Evolutionary conservation across 768 basidiomycete species (phyloP).

Genomic region (Cubamyces lactineus): DNA sequence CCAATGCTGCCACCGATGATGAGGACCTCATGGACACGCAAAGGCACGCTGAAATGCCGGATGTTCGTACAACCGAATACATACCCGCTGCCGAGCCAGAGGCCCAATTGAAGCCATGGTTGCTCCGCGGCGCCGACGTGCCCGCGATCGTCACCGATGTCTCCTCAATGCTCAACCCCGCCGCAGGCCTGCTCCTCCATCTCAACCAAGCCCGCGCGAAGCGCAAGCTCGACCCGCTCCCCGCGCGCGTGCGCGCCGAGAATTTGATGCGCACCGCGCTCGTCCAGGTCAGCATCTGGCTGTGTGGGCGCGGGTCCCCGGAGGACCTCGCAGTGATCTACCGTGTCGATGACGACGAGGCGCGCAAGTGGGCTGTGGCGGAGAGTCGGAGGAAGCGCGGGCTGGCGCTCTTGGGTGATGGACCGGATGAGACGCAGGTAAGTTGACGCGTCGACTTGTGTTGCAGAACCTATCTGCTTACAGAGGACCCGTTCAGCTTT

Average conservation of each 20-base stretch:
- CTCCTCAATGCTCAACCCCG: slow-evolving; percentile 43
- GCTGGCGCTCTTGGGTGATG: slow-evolving; percentile 21
- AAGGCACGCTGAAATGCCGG: slow-evolving; percentile 42
- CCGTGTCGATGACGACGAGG: slow-evolving; percentile 56
- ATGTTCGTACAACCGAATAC: slow-evolving; percentile 4
- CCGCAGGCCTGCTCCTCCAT: slow-evolving; percentile 50
- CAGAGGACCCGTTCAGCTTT: slow-evolving; percentile 41
- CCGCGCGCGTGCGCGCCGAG: slow-evolving; percentile 38
- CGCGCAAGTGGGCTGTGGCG: slow-evolving; percentile 48
- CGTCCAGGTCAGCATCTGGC: slow-evolving; percentile 63
- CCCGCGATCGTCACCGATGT: slow-evolving; percentile 48
- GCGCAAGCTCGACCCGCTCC: slow-evolving; percentile 49
- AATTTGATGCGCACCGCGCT: slow-evolving; percentile 63
- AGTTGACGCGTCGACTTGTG: slow-evolving; percentile 2
- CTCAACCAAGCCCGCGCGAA: slow-evolving; percentile 64
- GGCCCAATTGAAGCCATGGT: slow-evolving; percentile 56
- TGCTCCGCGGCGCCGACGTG: slow-evolving; percentile 63
- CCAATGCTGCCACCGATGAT: background rate
- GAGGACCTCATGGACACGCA: slow-evolving; percentile 60
- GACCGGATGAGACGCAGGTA: slow-evolving; percentile 37
- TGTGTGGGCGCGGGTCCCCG: slow-evolving; percentile 71
- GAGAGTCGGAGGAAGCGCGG: slow-evolving; percentile 32
- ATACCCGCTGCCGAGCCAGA: background rate
- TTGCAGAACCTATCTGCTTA: slow-evolving; percentile 1
- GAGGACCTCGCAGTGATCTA: slow-evolving; percentile 79